A percentile compares a stretch with the other conserved stretches of the same genome.
Conservation (phyloP, 352 stramenopile genomes). For the Phytophthora niederhauseri region DNA sequence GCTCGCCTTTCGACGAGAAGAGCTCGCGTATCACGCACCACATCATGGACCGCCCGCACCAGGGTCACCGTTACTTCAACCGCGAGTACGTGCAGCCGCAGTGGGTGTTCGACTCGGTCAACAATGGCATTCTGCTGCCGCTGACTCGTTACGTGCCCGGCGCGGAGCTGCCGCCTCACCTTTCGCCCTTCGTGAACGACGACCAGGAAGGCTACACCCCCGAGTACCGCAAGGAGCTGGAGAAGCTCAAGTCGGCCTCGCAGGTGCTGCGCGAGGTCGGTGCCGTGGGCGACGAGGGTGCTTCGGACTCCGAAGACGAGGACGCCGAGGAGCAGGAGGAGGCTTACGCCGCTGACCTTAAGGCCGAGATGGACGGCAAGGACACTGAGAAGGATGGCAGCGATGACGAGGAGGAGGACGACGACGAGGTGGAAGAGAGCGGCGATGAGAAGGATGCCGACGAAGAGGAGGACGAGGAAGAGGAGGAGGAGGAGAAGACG, state of each 20-base stretch:
- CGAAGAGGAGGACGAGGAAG: slow-evolving; percentile 34
- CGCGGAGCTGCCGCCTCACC: slow-evolving; percentile 88
- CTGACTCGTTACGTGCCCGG: slow-evolving; percentile 94
- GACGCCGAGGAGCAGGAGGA: slow-evolving; percentile 75
- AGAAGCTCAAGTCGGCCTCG: slow-evolving; percentile 84
- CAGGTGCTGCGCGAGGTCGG: slow-evolving; percentile 75
- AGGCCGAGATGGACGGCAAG: slow-evolving; percentile 75
- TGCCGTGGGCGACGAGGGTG: slow-evolving; percentile 40
- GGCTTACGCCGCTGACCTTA: slow-evolving; percentile 76
- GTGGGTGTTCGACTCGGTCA: slow-evolving; percentile 99
- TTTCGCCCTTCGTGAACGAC: slow-evolving; percentile 98
- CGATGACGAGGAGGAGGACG: slow-evolving; percentile 50
- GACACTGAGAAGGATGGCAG: slow-evolving; percentile 36
- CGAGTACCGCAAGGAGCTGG: slow-evolving; percentile 94
- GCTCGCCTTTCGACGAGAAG: slow-evolving; percentile 91
- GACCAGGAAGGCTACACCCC: slow-evolving; percentile 97
- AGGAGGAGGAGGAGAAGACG: slow-evolving; percentile 41
- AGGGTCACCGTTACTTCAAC: slow-evolving; percentile 89
- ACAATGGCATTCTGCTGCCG: slow-evolving; percentile 96
- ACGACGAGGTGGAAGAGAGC: slow-evolving; percentile 27
- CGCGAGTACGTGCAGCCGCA: slow-evolving; percentile 99
- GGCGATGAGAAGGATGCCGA: slow-evolving; percentile 50
- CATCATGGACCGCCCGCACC: slow-evolving; percentile 94
- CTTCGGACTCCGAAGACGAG: slow-evolving; percentile 49
- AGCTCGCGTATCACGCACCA: slow-evolving; percentile 98